These are phyloP conservation scores for Amanita inopinata DNA, from an alignment of 768 basidiomycete genomes.

Conservation along the genomic window DNA sequence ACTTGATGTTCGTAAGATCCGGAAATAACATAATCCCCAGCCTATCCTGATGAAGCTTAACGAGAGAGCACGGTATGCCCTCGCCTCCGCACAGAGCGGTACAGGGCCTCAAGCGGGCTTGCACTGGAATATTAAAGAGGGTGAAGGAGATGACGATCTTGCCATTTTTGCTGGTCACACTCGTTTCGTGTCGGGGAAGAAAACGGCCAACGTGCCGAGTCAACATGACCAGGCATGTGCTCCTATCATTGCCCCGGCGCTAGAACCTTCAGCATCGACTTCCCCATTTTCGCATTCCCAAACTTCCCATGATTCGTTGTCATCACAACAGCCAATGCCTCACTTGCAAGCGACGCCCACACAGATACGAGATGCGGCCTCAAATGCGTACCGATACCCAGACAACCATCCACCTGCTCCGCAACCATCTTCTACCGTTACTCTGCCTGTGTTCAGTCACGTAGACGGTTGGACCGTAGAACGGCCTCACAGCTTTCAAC, in stretches of 20 bases:
- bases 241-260: background rate
- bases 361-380: no score
- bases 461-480: no score
- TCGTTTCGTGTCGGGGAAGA: slow-evolving; percentile 45
- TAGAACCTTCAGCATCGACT: background rate
- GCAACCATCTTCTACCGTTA: no score
- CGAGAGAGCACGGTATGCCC: slow-evolving; percentile 56
- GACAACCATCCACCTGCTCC: no score
- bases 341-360: no score
- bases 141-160: slow-evolving; percentile 53
- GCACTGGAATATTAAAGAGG: slow-evolving; percentile 44
- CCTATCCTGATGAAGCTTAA: slow-evolving; percentile 49
- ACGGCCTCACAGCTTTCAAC: no score
- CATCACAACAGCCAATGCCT: background rate
- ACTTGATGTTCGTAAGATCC: background rate
- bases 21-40: slow-evolving; percentile 21
- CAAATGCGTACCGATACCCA: no score
- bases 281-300: background rate
- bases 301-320: background rate
- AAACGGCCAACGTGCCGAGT: slow-evolving; percentile 4
- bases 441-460: no score
- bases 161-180: slow-evolving; percentile 62
- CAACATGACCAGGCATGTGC: slow-evolving; percentile 7
- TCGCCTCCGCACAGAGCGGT: slow-evolving; percentile 34
- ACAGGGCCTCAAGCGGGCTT: slow-evolving; percentile 20